Evolutionary conservation across 2,329 filamentous ascomycete genomes (phyloP).

Genomic region (Canariomyces notabilis): DNA sequence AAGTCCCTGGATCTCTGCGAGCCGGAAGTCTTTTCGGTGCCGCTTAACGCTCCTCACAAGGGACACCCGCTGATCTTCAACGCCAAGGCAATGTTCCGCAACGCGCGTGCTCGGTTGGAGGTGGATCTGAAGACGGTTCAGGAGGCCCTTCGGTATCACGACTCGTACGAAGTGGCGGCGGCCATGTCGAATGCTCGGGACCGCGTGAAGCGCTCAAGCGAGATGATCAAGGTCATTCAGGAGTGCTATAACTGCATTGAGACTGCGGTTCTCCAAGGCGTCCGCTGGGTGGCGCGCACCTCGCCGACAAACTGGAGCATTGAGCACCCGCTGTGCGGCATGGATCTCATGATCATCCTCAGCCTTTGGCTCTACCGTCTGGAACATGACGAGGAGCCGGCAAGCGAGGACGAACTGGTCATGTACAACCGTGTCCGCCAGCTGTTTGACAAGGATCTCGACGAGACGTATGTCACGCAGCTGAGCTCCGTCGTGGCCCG

Average conservation of each 20-base stretch:
- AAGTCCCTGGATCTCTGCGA: slow-evolving; percentile 91
- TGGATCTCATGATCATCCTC: slow-evolving; percentile 96
- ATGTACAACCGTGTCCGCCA: slow-evolving; percentile 93
- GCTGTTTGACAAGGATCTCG: slow-evolving; percentile 85
- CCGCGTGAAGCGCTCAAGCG: slow-evolving; percentile 87
- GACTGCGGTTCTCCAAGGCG: slow-evolving; percentile 87
- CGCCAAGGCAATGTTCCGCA: slow-evolving; percentile 93
- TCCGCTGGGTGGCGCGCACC: slow-evolving; percentile 96
- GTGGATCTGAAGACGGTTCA: slow-evolving; percentile 95
- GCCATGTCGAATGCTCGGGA: slow-evolving; percentile 94
- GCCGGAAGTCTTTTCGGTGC: slow-evolving; percentile 80
- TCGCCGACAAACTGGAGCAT: slow-evolving; percentile 99
- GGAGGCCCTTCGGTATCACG: slow-evolving; percentile 93
- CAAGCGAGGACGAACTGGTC: slow-evolving; percentile 73
- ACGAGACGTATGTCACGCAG: slow-evolving; percentile 74
- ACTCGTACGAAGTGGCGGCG: slow-evolving; percentile 92
- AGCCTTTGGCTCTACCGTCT: slow-evolving; percentile 98
- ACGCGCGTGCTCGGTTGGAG: slow-evolving; percentile 84
- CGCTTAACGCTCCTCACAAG: slow-evolving; percentile 89
- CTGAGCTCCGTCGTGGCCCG: slow-evolving; percentile 92
- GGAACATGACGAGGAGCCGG: slow-evolving; percentile 95
- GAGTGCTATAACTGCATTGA: slow-evolving; percentile 98
- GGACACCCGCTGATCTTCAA: slow-evolving; percentile 97
- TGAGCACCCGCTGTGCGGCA: slow-evolving; percentile 90
- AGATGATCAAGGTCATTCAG: slow-evolving; percentile 98